Evolutionary conservation across 164 flowering plant species (phyloP), one percentile per base, ranked within the genome.

Genomic region (Vitis amurensis): DNA sequence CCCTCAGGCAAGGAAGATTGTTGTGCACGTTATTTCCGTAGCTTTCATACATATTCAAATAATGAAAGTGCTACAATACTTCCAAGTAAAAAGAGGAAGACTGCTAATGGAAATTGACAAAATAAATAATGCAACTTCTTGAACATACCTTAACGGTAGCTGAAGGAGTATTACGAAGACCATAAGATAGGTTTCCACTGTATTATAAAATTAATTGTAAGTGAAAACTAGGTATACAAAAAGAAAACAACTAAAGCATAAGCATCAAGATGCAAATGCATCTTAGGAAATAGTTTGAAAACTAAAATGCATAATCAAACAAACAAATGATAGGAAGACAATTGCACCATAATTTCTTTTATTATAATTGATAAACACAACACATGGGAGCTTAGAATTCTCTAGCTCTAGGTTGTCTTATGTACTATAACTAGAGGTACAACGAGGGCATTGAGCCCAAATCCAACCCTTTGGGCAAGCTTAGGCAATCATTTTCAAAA

Each of bases 111-210:
- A 16, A 61, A 12, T 48, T 29, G 50, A 60, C 56, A 51, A 1
- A 52, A 51, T 14, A 12, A 60, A 14, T 6, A 19, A 23, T 17
- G 55, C 8, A 23, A 72, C 30, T 15, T 72, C 37, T 59, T 8
- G 23, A 49, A 66, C 76, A 64, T 81, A 94, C 99, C 94, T 73
- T 63, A 56, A 89, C 59, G 63, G 81, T 79, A 63, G 97, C 87
- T 61, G 88, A 82, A 44, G 88, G 69, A 67, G 96, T 89, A 78
- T 88, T 91, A 19, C 99, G 94, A 65, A 94, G 99, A 61, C 97
- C 97, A 77, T 79, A 80, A 59, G 99, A 88, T 70, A 79, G 37
- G 73, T 83, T 87, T 57, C 99, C 99, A 81, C 99, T 94, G 59
- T 76, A 79, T 29, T 9, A 58, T 7, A 60, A 61, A 74, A 50